Conservation (phyloP, 192 early-diverging fungal genomes). For the Paraglomus occultum region DNA sequence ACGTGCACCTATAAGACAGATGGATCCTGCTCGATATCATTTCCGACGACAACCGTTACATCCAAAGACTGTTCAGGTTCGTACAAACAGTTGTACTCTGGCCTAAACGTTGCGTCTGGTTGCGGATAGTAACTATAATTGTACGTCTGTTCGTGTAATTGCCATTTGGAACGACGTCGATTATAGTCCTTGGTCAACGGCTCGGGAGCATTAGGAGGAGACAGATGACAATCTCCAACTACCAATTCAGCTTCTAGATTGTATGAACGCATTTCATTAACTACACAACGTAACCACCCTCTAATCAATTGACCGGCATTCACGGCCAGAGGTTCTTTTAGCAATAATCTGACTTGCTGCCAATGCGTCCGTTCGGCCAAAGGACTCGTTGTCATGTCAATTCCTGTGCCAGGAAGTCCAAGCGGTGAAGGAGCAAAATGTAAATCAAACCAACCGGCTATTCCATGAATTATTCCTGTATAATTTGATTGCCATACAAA, state of each 20-base stretch:
- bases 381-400: constrained; percentile 84
- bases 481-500: constrained; percentile 78
- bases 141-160: constrained; percentile 89
- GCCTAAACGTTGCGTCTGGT: constrained; percentile 44
- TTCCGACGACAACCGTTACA: constrained; percentile 3
- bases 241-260: constrained; percentile 75
- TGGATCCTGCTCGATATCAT: background rate
- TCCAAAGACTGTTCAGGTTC: constrained; percentile 42
- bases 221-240: constrained; percentile 46
- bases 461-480: constrained; percentile 90
- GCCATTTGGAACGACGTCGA: constrained; percentile 75
- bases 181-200: constrained; percentile 42
- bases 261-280: constrained; percentile 92
- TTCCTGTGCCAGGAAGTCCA: constrained; percentile 49
- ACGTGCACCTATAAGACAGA: too few species aligned
- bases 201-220: constrained; percentile 46
- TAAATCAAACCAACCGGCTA: constrained; percentile 98
- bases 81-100: constrained; percentile 62
- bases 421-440: constrained; percentile 63
- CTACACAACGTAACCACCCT: constrained; percentile 84
- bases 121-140: constrained; percentile 49
- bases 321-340: constrained; percentile 91
- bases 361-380: constrained; percentile 90
- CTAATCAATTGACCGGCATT: constrained; percentile 84
- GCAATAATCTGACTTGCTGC: constrained; percentile 95